Evolutionary conservation across 805 yeast genomes (phyloP).

Genomic region (Lachancea thermotolerans): DNA sequence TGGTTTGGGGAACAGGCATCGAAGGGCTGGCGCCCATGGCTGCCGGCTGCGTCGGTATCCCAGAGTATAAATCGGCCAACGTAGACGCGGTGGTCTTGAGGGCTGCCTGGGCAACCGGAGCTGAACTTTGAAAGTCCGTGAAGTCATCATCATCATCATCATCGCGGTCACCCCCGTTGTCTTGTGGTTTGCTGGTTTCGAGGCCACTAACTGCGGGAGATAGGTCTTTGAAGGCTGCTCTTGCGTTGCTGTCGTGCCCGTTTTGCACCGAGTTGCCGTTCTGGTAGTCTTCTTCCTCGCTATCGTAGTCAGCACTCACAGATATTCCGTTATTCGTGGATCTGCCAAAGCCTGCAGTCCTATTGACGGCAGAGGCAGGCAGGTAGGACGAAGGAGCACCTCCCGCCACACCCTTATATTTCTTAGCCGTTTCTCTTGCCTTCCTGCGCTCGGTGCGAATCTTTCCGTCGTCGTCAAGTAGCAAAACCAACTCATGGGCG

Average conservation of each 20-base stretch:
- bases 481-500: slow-evolving; percentile 63
- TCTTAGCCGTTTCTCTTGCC: slow-evolving; percentile 79
- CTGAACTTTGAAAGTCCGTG: slow-evolving; percentile 72
- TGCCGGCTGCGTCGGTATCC: background rate
- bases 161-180: slow-evolving; percentile 16
- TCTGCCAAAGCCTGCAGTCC: slow-evolving; percentile 25
- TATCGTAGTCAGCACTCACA: slow-evolving; percentile 36
- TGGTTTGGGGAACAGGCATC: background rate
- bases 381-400: slow-evolving; percentile 36
- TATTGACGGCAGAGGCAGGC: slow-evolving; percentile 16
- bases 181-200: slow-evolving; percentile 31
- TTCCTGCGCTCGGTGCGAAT: slow-evolving; percentile 82
- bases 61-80: slow-evolving; percentile 3
- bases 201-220: background rate
- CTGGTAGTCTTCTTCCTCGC: slow-evolving; percentile 43
- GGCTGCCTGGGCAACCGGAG: slow-evolving; percentile 36
- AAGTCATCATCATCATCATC: slow-evolving; percentile 68
- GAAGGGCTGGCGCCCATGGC: background rate
- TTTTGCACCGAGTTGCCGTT: background rate
- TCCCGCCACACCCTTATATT: slow-evolving; percentile 75
- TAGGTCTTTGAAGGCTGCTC: background rate
- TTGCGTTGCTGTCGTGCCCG: background rate
- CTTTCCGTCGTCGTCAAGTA: slow-evolving; percentile 68
- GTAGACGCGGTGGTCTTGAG: slow-evolving; percentile 17
- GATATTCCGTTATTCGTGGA: slow-evolving; percentile 26